Base-by-base conservation (phyloP, 306 rosid genomes). In the barrel medic (Medicago truncatula) region DNA sequence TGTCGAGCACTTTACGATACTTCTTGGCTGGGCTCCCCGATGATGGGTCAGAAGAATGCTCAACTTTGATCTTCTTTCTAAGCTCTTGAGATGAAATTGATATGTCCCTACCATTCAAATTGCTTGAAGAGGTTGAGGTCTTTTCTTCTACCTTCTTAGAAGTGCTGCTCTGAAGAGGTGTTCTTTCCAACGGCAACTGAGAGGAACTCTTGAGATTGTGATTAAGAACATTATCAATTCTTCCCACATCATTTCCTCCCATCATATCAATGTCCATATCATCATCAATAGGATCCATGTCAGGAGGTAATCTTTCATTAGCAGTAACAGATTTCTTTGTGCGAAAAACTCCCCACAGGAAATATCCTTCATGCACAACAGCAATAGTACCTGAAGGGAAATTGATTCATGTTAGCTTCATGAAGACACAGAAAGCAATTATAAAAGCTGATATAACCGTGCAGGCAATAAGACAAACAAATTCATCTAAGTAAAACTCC, bases 291-390 rank as follows among this genome's bases (percentile, higher is more conserved):
- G 25, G 77, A 52, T 73, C 63, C 71, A 65, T 70, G 5, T 67
- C 61, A 34, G 73, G 57, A 25, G 70, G 61, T 23, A 38, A 56
- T 49, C 31, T 67, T 65, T 46, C 71, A 9, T n/a, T 46, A 77
- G 73, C 54, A 64, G 75, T 56, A 28, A 15, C 28, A 17, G 57
- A 46, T 67, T 77, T 57, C 0, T 3, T 60, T 31, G 0, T 40
- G n/a, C 86, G 86, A 77, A 91, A 88, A 59, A 89, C 12, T 74
- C 96, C 98, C 87, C 89, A 89, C 3, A 93, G 77, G 78, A 84
- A 84, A 66, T 44, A 49, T 64, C 79, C 85, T 15, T 69, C 50
- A 31, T 78, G 50, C 15, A 69, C 49, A 62, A 52, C 63, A 16
- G 71, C 76, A 47, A 85, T 9, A 61, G 70, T 36, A 62, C 87